Conservation (phyloP, 2,329 filamentous ascomycete species). For the Trichoderma pleuroti region DNA sequence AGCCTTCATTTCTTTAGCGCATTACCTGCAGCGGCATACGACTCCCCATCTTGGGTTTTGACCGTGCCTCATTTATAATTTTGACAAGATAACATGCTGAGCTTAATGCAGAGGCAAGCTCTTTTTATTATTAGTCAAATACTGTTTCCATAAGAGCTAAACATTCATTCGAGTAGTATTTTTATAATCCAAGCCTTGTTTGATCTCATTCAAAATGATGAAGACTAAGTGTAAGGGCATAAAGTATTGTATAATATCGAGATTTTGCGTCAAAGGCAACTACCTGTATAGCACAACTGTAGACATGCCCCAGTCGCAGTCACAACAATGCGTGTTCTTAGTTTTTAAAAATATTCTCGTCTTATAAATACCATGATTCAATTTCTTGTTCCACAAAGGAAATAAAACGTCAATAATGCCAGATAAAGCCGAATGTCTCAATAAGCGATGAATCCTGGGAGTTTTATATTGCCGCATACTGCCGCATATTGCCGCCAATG, state of each 20-base stretch:
- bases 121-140: neutral
- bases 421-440: neutral
- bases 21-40: constrained; percentile 13
- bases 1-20: constrained; percentile 12
- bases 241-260: neutral
- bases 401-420: neutral
- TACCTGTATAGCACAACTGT: neutral
- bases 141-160: neutral
- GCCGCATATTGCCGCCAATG: no score
- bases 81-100: neutral
- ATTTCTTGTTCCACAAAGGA: neutral
- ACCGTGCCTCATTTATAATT: neutral
- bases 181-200: neutral
- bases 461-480: no score
- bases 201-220: neutral
- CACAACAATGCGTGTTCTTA: neutral
- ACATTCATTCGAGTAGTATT: neutral
- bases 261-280: neutral
- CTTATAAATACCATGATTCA: no score
- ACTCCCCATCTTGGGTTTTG: neutral
- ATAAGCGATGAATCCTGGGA: neutral
- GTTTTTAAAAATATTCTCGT: no score
- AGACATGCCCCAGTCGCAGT: neutral
- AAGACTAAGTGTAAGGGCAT: neutral
- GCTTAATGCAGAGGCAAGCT: neutral